Evolutionary conservation across 768 basidiomycete genomes (phyloP).

Genomic region (Tephrocybe sp.): DNA sequence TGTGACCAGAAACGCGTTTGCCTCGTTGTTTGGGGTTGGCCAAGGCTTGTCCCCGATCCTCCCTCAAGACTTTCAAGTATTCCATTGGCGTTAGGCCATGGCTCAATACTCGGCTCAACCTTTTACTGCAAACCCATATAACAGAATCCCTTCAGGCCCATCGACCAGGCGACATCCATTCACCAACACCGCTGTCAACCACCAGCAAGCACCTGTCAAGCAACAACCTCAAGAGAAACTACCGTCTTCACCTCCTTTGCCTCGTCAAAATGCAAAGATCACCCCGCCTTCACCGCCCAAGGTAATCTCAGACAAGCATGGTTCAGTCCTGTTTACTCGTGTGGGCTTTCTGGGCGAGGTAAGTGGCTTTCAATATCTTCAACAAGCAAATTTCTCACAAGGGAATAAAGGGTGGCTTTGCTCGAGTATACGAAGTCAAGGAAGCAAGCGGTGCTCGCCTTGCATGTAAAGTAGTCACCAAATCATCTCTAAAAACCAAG

Average conservation of each 20-base stretch:
- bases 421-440: constrained; percentile 93
- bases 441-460: constrained; percentile 60
- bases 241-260: constrained; percentile 62
- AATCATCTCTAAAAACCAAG: constrained; percentile 86
- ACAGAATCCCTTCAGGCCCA: constrained; percentile 27
- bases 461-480: constrained; percentile 96
- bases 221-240: constrained; percentile 29
- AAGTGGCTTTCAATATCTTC: constrained; percentile 23
- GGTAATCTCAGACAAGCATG: constrained; percentile 65
- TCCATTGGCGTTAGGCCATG: constrained; percentile 32
- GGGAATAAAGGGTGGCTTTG: constrained; percentile 86
- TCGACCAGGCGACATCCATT: constrained; percentile 28
- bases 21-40: constrained; percentile 19
- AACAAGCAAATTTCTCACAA: constrained; percentile 17
- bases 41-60: constrained; percentile 5
- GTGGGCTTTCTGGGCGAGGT: constrained; percentile 92
- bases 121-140: constrained; percentile 33
- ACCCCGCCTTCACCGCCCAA: constrained; percentile 79
- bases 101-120: constrained; percentile 28
- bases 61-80: constrained; percentile 12
- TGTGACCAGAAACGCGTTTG: constrained; percentile 22
- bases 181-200: constrained; percentile 31
- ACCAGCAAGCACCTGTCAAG: constrained; percentile 19
- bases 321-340: constrained; percentile 56
- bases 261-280: constrained; percentile 80